Evolutionary conservation across 306 rosid genomes (phyloP), one percentile per base, ranked within the genome.

Genomic region (Vicia faba): DNA sequence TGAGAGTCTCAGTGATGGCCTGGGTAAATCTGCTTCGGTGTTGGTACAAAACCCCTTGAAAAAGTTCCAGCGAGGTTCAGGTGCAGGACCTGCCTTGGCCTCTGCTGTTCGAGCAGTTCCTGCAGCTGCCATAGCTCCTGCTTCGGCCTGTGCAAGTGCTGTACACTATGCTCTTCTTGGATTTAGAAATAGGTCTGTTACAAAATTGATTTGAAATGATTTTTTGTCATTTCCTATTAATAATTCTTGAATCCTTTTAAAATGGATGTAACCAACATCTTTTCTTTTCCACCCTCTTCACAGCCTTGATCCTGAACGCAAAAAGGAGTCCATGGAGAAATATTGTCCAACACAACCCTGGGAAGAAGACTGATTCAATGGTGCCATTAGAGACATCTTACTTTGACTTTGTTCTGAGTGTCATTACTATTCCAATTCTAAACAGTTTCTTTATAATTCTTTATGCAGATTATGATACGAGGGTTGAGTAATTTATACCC

Each of bases 61-160:
- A 78, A 93, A 82, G 68, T 93, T 77, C 75, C 97, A 83, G 83
- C 90, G 99, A 11, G 99, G 99, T 70, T 87, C 85, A 64, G 92
- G 97, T 50, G 89, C 99, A 4, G 90, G 88, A 51, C 89, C 97
- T 66, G 97, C 96, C 74, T 79, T 93, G 62, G 96, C 91, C 65
- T 81, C 91, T 63, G 99, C 97, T 73, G 89, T 90, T 70, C 87
- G 84, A 63, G 97, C 87, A 16, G 87, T 90, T 62, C 99, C 97
- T 51, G 84, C 85, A 50, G 99, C 99, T 71, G 96, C 97, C 64
- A 85, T 93, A 25, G 91, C 96, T 79, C 99, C 99, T 1, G 97
- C 91, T 59, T 88, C 99, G 61, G 99, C 99, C 67, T 93, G 96
- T 77, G 97, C 99, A 62, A 88, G 95, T 72, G 99, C 97, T 66